Conservation (phyloP, 176 grass and related monocot genomes). For the Triticum monococcum region DNA sequence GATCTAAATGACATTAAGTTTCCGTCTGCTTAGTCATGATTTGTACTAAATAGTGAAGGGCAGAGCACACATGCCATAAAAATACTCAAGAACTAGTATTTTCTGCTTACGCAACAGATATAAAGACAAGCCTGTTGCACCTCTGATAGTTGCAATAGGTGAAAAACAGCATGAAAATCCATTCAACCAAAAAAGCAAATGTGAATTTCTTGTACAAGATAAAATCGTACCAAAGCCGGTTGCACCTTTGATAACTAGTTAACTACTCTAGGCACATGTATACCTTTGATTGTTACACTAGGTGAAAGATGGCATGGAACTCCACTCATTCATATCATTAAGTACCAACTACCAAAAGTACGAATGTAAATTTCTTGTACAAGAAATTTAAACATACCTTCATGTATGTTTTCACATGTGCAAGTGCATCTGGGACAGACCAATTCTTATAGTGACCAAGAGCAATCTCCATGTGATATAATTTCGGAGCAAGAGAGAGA, state of each 20-base stretch:
- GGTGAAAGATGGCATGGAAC: background rate
- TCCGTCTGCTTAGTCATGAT: background rate
- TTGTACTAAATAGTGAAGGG: background rate
- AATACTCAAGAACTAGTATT: constrained; percentile 8
- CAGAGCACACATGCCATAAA: background rate
- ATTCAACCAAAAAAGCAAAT: constrained; percentile 5
- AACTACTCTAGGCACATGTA: constrained; percentile 6
- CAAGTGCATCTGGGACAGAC: constrained; percentile 78
- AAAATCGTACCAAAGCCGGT: constrained; percentile 34
- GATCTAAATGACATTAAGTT: background rate
- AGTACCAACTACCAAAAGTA: background rate
- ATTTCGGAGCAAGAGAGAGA: constrained; percentile 79
- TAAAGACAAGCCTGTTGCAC: background rate
- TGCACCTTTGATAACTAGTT: constrained; percentile 6
- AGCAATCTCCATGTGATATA: constrained; percentile 93
- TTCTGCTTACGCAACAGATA: background rate
- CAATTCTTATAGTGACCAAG: constrained; percentile 92
- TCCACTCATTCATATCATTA: background rate
- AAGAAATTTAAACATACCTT: constrained; percentile 47
- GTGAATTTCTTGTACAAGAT: constrained; percentile 1
- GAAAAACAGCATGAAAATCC: background rate
- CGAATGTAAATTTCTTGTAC: background rate
- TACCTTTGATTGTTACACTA: constrained; percentile 16
- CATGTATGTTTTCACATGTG: constrained; percentile 77
- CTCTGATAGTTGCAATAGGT: background rate